phyloP scores from a whole-genome alignment of 2,329 filamentous ascomycete genomes.

The Pestalotiopsis sp. region DNA sequence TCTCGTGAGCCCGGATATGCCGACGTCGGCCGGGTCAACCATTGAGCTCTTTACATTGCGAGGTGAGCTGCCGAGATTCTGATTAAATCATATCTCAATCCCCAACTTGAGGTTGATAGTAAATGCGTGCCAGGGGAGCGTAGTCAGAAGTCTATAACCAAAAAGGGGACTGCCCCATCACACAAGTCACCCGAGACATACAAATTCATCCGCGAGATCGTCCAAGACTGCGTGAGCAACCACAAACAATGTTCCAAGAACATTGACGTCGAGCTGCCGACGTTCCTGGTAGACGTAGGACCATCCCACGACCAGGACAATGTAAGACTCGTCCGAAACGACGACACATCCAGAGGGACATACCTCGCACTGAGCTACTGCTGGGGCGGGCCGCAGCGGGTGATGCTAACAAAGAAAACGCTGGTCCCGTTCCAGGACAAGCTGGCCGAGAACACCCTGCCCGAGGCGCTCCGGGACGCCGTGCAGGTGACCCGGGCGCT shows the following conservation, averaged over 20 bases:
- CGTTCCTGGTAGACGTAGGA: not conserved
- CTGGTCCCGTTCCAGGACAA: not conserved
- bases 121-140: not conserved
- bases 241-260: not conserved
- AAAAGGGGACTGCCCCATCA: not conserved
- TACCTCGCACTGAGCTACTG: not conserved
- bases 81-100: not conserved
- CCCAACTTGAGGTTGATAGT: not conserved
- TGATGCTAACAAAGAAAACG: not conserved
- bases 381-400: not conserved
- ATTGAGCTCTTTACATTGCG: not conserved
- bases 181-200: not conserved
- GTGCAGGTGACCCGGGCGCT: constrained; percentile 11
- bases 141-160: not conserved
- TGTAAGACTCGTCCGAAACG: not conserved
- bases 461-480: constrained; percentile 12
- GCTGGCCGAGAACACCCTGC: not conserved
- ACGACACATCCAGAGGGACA: not conserved
- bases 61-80: not conserved
- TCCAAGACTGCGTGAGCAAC: not conserved
- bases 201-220: not conserved
- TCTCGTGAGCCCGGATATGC: not conserved
- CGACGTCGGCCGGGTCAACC: not conserved
- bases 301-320: not conserved
- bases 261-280: not conserved